Conservation (phyloP, 768 basidiomycete species). For the Collybiopsis confluens region DNA sequence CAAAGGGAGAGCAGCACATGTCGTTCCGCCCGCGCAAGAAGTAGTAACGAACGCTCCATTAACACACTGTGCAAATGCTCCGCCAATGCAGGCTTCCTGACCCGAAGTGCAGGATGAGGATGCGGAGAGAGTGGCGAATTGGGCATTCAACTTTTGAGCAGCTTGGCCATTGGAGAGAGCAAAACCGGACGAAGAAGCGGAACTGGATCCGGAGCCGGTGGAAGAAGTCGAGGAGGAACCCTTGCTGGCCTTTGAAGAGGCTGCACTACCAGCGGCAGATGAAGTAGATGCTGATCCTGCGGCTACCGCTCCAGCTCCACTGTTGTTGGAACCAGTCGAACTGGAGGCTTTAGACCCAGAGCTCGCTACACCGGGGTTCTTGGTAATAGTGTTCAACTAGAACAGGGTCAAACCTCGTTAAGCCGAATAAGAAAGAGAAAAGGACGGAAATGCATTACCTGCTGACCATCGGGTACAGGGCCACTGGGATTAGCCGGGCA, state of each 20-base stretch:
- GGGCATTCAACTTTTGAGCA: slow-evolving; percentile 46
- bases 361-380: slow-evolving; percentile 26
- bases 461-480: slow-evolving; percentile 45
- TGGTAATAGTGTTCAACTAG: slow-evolving; percentile 26
- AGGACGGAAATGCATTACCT: slow-evolving; percentile 11
- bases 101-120: slow-evolving; percentile 43
- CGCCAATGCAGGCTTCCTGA: slow-evolving; percentile 41
- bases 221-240: slow-evolving; percentile 12
- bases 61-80: slow-evolving; percentile 49
- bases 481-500: slow-evolving; percentile 46
- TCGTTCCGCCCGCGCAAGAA: slow-evolving; percentile 30
- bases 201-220: slow-evolving; percentile 25
- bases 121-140: slow-evolving; percentile 45
- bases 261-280: slow-evolving; percentile 6
- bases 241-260: slow-evolving; percentile 16
- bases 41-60: slow-evolving; percentile 40
- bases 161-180: slow-evolving; percentile 41
- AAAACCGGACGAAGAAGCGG: background rate
- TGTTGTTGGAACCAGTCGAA: slow-evolving; percentile 3
- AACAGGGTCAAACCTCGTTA: too few relatives aligned
- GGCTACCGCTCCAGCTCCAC: slow-evolving; percentile 4
- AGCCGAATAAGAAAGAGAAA: too few relatives aligned
- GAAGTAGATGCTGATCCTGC: background rate
- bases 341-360: slow-evolving; percentile 5
- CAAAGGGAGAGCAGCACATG: slow-evolving; percentile 39